Evolutionary conservation across 2,329 filamentous ascomycete genomes (phyloP).

Genomic region (Knoxdaviesia capensis): DNA sequence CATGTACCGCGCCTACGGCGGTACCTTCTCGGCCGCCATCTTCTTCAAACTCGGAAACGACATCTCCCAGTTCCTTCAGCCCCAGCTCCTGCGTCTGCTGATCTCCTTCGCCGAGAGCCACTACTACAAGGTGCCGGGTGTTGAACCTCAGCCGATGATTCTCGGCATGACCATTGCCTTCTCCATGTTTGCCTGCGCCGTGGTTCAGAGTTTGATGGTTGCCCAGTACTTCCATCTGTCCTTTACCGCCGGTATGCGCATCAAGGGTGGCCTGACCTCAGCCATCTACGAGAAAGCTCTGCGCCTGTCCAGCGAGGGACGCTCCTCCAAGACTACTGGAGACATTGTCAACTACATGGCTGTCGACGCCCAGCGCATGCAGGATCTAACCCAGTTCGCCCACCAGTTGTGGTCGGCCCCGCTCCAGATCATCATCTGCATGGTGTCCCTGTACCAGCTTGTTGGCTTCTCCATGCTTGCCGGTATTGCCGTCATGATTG

Average conservation of each 20-base stretch:
- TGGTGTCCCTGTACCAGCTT: constrained; percentile 89
- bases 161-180: constrained; percentile 75
- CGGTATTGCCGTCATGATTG: constrained; percentile 81
- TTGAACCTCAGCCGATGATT: constrained; percentile 54
- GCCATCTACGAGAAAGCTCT: constrained; percentile 87
- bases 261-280: constrained; percentile 77
- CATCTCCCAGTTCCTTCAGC: constrained; percentile 68
- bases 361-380: constrained; percentile 84
- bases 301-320: constrained; percentile 79
- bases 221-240: constrained; percentile 93
- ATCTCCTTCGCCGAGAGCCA: constrained; percentile 78
- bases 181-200: constrained; percentile 77
- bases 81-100: constrained; percentile 67
- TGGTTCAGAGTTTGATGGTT: constrained; percentile 71
- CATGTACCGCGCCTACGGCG: constrained; percentile 65
- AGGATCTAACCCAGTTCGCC: constrained; percentile 87
- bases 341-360: constrained; percentile 99
- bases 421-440: constrained; percentile 89
- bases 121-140: constrained; percentile 22
- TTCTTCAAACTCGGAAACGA: constrained; percentile 85
- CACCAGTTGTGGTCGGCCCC: constrained; percentile 94
- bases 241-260: constrained; percentile 90
- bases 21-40: constrained; percentile 61
- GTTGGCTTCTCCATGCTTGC: constrained; percentile 91
- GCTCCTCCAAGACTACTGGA: constrained; percentile 73